A percentile compares a stretch with the other conserved stretches of the same genome.
These are phyloP conservation scores for Pyrenula massariospora DNA, from an alignment of 495 filamentous ascomycete species.

Conservation along the genomic window DNA sequence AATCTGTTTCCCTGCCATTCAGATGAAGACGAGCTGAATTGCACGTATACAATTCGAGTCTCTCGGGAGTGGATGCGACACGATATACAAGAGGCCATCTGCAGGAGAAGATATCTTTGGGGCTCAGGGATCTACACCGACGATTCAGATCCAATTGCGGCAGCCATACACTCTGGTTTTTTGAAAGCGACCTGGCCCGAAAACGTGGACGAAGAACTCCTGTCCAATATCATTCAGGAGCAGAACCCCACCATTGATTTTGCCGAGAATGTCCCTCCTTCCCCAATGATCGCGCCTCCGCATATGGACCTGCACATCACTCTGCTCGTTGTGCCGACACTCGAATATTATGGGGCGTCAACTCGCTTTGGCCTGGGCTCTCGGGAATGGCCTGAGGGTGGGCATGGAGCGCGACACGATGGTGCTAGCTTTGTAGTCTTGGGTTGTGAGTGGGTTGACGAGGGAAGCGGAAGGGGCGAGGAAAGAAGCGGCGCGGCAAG, in stretches of 20 bases:
- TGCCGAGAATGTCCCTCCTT: conserved; percentile 17
- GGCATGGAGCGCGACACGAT: conserved; percentile 46
- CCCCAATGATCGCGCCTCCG: conserved; percentile 26
- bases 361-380: conserved; percentile 70
- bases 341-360: conserved; percentile 64
- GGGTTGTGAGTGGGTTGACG: conserved; percentile 71
- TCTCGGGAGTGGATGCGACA: conserved; percentile 63
- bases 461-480: conserved; percentile 51
- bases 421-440: conserved; percentile 82
- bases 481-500: conserved; percentile 50
- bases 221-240: conserved; percentile 35
- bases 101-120: conserved; percentile 67
- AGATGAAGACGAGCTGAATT: conserved; percentile 59
- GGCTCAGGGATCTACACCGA: conserved; percentile 92
- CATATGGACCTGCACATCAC: conserved; percentile 76
- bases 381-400: conserved; percentile 43
- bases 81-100: conserved; percentile 67
- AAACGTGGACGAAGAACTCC: conserved; percentile 55
- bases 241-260: conserved; percentile 11
- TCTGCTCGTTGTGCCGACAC: conserved; percentile 64
- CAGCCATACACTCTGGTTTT: conserved; percentile 87
- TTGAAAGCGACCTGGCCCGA: conserved; percentile 79
- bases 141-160: conserved; percentile 86
- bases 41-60: conserved; percentile 78
- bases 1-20: conserved; percentile 68